phyloP scores from a whole-genome alignment of 2,329 filamentous ascomycete species.

The Aspergillus caelatus region DNA sequence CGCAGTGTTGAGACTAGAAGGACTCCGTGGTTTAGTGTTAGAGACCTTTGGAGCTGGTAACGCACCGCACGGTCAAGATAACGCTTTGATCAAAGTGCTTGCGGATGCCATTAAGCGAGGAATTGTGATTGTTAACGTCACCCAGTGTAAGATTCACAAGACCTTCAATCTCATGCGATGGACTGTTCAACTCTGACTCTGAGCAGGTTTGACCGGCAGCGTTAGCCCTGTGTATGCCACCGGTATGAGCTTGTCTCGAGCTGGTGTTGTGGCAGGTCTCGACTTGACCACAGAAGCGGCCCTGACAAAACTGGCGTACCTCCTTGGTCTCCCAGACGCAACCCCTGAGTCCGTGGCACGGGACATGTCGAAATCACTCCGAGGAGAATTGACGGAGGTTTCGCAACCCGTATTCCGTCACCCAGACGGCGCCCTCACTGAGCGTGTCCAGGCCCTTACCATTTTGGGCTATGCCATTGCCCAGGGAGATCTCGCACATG shows the following conservation, averaged over 20 bases:
- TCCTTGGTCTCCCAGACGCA: slow-evolving; percentile 71
- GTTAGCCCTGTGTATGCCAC: slow-evolving; percentile 78
- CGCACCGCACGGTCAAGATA: slow-evolving; percentile 79
- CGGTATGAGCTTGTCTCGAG: slow-evolving; percentile 74
- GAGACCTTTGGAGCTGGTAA: slow-evolving; percentile 95
- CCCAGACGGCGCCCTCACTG: slow-evolving; percentile 62
- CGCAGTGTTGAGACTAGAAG: slow-evolving; percentile 75
- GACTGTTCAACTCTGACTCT: slow-evolving; percentile 20
- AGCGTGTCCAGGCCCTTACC: slow-evolving; percentile 68
- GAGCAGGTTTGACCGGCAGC: slow-evolving; percentile 62
- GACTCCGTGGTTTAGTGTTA: slow-evolving; percentile 77
- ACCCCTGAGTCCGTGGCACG: slow-evolving; percentile 66
- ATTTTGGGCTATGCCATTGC: slow-evolving; percentile 79
- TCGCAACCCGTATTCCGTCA: slow-evolving; percentile 75
- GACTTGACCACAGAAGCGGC: slow-evolving; percentile 90
- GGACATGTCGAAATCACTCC: slow-evolving; percentile 73
- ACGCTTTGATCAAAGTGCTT: slow-evolving; percentile 76
- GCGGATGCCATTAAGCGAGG: slow-evolving; percentile 76
- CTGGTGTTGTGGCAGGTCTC: slow-evolving; percentile 85
- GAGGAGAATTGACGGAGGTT: slow-evolving; percentile 83
- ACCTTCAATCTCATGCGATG: slow-evolving; percentile 34
- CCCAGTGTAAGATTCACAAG: slow-evolving; percentile 70
- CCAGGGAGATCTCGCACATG: slow-evolving; percentile 67
- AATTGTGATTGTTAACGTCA: slow-evolving; percentile 86
- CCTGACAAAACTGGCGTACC: slow-evolving; percentile 85